Evolutionary conservation across 768 basidiomycete species (phyloP).

Genomic region (Pisolithus orientalis): DNA sequence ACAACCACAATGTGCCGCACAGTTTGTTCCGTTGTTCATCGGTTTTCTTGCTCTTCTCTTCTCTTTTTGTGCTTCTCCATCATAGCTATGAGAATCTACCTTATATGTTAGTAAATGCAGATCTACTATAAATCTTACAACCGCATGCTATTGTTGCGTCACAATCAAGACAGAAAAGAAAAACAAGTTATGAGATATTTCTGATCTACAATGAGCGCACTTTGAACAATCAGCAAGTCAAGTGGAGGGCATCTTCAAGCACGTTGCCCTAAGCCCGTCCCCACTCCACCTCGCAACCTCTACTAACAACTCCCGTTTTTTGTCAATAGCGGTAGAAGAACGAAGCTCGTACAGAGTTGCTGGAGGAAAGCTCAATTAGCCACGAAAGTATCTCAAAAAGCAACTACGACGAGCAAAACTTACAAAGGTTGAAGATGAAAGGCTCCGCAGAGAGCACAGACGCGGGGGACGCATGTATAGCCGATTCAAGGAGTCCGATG

Average conservation of each 20-base stretch:
- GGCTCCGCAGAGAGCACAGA: conserved; percentile 74
- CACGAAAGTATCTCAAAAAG: not conserved
- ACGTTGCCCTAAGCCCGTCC: conserved; percentile 70
- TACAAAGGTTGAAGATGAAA: conserved; percentile 81
- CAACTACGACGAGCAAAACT: conserved; percentile 12
- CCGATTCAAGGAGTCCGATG: conserved; percentile 61
- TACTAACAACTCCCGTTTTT: conserved; percentile 66
- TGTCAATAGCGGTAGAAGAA: conserved; percentile 64
- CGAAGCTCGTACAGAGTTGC: conserved; percentile 82
- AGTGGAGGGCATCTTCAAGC: conserved; percentile 71
- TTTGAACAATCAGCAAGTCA: conserved; percentile 13
- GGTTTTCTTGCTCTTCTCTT: conserved; percentile 4
- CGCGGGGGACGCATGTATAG: conserved; percentile 58
- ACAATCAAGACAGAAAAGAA: not conserved
- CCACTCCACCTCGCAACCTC: conserved; percentile 85
- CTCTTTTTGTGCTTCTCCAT: conserved; percentile 1
- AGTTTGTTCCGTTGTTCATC: conserved; percentile 1
- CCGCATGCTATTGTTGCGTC: no score
- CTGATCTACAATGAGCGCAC: no score
- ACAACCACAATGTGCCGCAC: no score
- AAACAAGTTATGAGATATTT: not conserved
- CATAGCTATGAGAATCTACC: conserved; percentile 16
- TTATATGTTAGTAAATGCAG: conserved; percentile 5
- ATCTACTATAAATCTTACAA: not conserved
- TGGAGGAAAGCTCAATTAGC: conserved; percentile 18